Percentiles rank a stretch among this genome's conserved stretches.
phyloP scores from a whole-genome alignment of 495 filamentous ascomycete species.

The Amniculicola lignicola region DNA sequence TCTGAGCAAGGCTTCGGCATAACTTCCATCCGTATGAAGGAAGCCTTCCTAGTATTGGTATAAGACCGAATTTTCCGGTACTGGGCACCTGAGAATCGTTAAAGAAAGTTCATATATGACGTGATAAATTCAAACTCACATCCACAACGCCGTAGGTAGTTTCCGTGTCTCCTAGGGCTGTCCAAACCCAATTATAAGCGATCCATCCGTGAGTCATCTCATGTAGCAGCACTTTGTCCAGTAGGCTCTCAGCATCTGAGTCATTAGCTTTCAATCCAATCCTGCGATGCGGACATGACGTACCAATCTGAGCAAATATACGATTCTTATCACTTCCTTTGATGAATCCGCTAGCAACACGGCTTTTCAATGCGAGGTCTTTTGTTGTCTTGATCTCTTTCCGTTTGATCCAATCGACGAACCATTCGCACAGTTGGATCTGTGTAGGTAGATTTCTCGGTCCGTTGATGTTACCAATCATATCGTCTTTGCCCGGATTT shows the following conservation, averaged over 20 bases:
- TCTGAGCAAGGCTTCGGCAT: background rate
- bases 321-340: background rate
- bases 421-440: constrained; percentile 13
- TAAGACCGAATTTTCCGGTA: no score
- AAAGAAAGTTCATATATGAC: background rate
- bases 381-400: background rate
- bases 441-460: background rate
- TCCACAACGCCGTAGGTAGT: background rate
- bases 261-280: background rate
- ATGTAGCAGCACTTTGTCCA: constrained; percentile 17
- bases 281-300: background rate
- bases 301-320: constrained; percentile 2
- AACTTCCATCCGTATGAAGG: constrained; percentile 9
- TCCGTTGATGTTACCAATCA: background rate
- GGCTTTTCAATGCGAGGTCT: background rate
- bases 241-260: constrained; percentile 7
- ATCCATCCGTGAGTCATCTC: constrained; percentile 15
- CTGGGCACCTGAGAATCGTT: background rate
- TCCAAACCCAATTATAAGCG: background rate
- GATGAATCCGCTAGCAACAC: background rate
- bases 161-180: background rate
- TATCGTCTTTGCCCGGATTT: background rate
- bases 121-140: background rate
- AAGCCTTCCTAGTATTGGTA: background rate
- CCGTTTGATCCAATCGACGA: constrained; percentile 10